A percentile compares a stretch with the other conserved stretches of the same genome.
Evolutionary conservation across 139 green algal genomes (phyloP).

Genomic region (Pleodorina starrii): DNA sequence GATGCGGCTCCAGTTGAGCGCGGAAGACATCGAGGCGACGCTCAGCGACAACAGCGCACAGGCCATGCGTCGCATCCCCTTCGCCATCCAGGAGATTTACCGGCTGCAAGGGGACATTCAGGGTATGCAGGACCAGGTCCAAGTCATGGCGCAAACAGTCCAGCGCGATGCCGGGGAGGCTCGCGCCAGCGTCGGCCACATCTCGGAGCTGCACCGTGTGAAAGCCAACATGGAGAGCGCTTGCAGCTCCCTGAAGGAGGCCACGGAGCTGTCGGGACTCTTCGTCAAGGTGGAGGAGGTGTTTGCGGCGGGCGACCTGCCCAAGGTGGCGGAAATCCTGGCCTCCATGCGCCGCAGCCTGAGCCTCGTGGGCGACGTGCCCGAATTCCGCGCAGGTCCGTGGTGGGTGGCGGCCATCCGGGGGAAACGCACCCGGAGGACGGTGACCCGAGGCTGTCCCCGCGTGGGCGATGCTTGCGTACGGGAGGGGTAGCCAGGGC

Average conservation of each 20-base stretch:
- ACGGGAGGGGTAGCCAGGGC: too few relatives aligned
- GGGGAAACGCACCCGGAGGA: too few relatives aligned
- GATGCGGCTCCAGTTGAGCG: slow-evolving; percentile 85
- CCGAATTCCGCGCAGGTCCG: slow-evolving; percentile 76
- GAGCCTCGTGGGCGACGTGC: slow-evolving; percentile 76
- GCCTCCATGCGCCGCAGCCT: slow-evolving; percentile 85
- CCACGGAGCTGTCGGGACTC: slow-evolving; percentile 87
- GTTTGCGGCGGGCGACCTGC: slow-evolving; percentile 83
- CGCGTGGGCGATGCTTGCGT: too few relatives aligned
- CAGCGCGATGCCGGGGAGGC: slow-evolving; percentile 50
- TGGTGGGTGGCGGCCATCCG: neutral
- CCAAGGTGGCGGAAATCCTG: slow-evolving; percentile 84
- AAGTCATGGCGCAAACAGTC: slow-evolving; percentile 42
- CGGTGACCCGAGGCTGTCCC: too few relatives aligned
- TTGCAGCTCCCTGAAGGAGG: slow-evolving; percentile 89
- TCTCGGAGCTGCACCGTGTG: slow-evolving; percentile 74
- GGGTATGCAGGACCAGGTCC: slow-evolving; percentile 59
- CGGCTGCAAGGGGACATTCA: slow-evolving; percentile 60
- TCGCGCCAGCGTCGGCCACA: slow-evolving; percentile 27
- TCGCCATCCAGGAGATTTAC: slow-evolving; percentile 87
- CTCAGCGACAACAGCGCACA: slow-evolving; percentile 74
- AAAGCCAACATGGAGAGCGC: slow-evolving; percentile 89
- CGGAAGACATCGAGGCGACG: slow-evolving; percentile 83
- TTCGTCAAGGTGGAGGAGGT: slow-evolving; percentile 85
- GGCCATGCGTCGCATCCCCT: slow-evolving; percentile 85